Evolutionary conservation across 2,329 filamentous ascomycete species (phyloP).

Genomic region (Acarospora socialis): DNA sequence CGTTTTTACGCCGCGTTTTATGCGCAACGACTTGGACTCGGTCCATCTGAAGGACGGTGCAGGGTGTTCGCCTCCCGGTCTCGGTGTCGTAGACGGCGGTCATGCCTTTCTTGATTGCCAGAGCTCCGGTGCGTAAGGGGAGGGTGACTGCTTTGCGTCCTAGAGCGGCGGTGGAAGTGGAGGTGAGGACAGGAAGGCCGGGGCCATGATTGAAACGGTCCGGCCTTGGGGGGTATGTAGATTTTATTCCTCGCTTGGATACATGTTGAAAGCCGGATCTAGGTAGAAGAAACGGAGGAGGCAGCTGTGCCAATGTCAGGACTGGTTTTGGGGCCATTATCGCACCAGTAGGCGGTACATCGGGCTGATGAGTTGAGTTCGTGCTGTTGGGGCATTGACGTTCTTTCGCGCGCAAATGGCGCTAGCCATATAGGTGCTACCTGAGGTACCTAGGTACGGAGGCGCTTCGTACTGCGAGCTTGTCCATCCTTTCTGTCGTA

Average conservation of each 20-base stretch:
- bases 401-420: no score
- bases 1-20: constrained; percentile 67
- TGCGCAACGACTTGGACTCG: constrained; percentile 76
- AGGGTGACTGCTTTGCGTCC: constrained; percentile 43
- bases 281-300: constrained; percentile 16
- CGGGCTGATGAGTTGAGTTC: no score
- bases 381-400: no score
- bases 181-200: constrained; percentile 37
- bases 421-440: no score
- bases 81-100: constrained; percentile 70
- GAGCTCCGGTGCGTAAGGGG: constrained; percentile 60
- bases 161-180: constrained; percentile 44
- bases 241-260: constrained; percentile 38
- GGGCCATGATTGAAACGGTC: constrained; percentile 40
- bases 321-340: no score
- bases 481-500: no score
- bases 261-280: constrained; percentile 16
- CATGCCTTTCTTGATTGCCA: constrained; percentile 92
- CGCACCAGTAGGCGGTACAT: no score
- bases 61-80: constrained; percentile 63
- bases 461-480: no score
- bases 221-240: constrained; percentile 38
- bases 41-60: constrained; percentile 89
- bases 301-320: constrained; percentile 21
- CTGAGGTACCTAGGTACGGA: no score